phyloP scores from a whole-genome alignment of 305 asterid genomes.

The Fraxinus paxiana region DNA sequence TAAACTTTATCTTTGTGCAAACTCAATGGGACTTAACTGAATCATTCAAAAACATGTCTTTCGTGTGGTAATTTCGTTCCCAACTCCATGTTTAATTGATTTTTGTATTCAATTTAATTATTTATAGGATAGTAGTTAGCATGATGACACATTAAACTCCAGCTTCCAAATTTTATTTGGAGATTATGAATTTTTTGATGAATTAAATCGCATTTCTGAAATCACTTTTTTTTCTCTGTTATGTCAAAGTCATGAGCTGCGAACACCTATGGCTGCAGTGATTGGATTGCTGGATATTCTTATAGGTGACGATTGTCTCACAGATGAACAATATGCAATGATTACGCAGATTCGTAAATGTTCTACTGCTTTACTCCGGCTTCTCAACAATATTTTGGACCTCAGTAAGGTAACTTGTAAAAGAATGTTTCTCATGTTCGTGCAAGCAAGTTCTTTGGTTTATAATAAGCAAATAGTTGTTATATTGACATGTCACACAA shows the following conservation, averaged over 20 bases:
- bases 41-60: background rate
- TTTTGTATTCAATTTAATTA: background rate
- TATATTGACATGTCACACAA: background rate
- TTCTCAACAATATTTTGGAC: constrained; percentile 88
- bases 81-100: background rate
- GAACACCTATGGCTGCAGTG: constrained; percentile 98
- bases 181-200: background rate
- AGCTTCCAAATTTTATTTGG: background rate
- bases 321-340: constrained; percentile 70
- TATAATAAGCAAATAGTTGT: background rate
- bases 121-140: background rate
- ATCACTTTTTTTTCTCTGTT: constrained; percentile 7
- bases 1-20: background rate
- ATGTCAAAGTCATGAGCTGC: constrained; percentile 70
- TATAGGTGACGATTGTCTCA: constrained; percentile 67
- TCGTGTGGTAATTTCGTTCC: background rate
- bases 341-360: constrained; percentile 85
- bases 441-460: background rate
- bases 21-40: background rate
- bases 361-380: constrained; percentile 78
- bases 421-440: constrained; percentile 7
- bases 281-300: constrained; percentile 90
- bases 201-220: constrained; percentile 6
- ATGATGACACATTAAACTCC: background rate
- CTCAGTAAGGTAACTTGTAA: constrained; percentile 67